Conservation (phyloP, 1,284 basidiomycete genomes). For the Porogramme epimiltina region DNA sequence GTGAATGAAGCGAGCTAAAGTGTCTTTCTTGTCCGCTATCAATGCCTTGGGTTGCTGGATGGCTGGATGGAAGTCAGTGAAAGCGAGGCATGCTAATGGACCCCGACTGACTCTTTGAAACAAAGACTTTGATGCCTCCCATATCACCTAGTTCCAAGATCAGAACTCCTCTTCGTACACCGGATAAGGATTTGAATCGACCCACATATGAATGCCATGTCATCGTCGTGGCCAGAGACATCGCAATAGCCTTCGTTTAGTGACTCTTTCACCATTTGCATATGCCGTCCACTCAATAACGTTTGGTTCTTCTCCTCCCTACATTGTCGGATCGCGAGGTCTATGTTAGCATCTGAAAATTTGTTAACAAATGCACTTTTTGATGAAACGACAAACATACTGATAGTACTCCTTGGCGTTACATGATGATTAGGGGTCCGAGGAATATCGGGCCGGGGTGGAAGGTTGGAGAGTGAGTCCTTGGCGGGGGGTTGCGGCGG, state of each 20-base stretch:
- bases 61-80: constrained; percentile 41
- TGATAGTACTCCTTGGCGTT: constrained; percentile 63
- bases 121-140: constrained; percentile 67
- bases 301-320: constrained; percentile 67
- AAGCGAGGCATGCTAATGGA: constrained; percentile 2
- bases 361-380: background rate
- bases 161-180: background rate
- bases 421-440: constrained; percentile 33
- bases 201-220: constrained; percentile 64
- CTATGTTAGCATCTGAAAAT: constrained; percentile 62
- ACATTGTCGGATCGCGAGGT: constrained; percentile 80
- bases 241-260: constrained; percentile 85
- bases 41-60: constrained; percentile 52
- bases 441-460: constrained; percentile 9
- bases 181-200: background rate
- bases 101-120: constrained; percentile 59
- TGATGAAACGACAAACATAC: constrained; percentile 37
- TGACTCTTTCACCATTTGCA: constrained; percentile 76
- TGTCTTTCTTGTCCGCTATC: constrained; percentile 51
- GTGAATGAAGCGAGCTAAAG: constrained; percentile 69
- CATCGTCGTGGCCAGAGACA: constrained; percentile 65
- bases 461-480: constrained; percentile 25
- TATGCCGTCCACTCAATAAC: constrained; percentile 63
- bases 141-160: constrained; percentile 50
- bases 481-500: constrained; percentile 5